Evolutionary conservation across 306 rosid genomes (phyloP).

Genomic region (Vicia sativa): DNA sequence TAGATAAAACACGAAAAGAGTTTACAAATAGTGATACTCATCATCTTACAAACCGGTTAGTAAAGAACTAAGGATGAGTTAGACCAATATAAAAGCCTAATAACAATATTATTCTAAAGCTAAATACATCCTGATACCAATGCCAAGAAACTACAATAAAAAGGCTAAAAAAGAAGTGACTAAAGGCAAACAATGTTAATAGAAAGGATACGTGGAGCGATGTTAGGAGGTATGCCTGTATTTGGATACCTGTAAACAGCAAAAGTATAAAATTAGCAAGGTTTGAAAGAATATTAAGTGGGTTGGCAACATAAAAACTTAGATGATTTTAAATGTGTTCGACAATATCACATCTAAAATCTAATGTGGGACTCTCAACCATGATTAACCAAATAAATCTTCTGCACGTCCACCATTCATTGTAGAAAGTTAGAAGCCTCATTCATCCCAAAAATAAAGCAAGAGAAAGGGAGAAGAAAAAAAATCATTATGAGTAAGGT

Average conservation of each 20-base stretch:
- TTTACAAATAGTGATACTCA: neutral
- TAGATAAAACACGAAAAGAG: neutral
- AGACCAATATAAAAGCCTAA: neutral
- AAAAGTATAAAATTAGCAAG: conserved; percentile 9
- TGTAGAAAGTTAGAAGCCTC: conserved; percentile 10
- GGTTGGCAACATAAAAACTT: neutral
- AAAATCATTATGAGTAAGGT: conserved; percentile 15
- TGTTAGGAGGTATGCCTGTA: conserved; percentile 77
- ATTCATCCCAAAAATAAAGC: conserved; percentile 11
- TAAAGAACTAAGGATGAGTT: neutral
- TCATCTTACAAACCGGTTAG: neutral
- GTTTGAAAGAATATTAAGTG: conserved; percentile 28
- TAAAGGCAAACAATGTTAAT: conserved; percentile 26
- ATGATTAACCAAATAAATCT: conserved; percentile 2
- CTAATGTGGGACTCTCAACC: neutral
- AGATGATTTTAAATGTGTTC: neutral
- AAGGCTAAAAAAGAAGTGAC: conserved; percentile 3
- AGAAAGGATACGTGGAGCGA: conserved; percentile 92
- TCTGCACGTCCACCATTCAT: neutral
- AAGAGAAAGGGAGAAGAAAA: neutral
- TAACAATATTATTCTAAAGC: conserved; percentile 4
- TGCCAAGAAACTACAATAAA: conserved; percentile 8
- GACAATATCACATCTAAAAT: neutral
- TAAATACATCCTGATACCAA: conserved; percentile 9
- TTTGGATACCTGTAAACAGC: conserved; percentile 69